These are phyloP conservation scores for Arachnomyces sp. DNA, from an alignment of 2,329 filamentous ascomycete species.

Conservation along the genomic window DNA sequence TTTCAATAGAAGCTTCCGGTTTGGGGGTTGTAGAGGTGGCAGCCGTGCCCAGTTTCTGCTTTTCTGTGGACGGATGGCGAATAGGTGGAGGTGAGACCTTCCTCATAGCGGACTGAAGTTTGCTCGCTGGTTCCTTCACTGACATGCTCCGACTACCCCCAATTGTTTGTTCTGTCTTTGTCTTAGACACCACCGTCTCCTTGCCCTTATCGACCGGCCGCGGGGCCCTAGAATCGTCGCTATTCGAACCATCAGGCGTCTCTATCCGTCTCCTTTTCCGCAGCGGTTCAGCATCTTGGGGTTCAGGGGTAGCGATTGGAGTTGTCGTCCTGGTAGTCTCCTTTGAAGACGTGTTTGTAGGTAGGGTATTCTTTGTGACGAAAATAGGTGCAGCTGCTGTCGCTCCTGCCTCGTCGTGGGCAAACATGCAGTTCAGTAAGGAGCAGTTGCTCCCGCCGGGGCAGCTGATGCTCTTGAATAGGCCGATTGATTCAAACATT, in stretches of 20 bases:
- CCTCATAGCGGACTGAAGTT: conserved; percentile 1
- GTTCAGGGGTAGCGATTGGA: background rate
- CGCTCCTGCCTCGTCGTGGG: conserved; percentile 32
- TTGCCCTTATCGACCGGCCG: background rate
- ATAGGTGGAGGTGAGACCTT: conserved; percentile 6
- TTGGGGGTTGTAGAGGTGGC: background rate
- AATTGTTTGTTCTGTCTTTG: too few relatives aligned
- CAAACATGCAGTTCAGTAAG: conserved; percentile 52
- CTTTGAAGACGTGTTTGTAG: background rate
- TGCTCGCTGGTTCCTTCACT: background rate
- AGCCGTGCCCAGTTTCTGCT: background rate
- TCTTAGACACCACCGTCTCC: background rate
- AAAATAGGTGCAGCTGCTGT: conserved; percentile 2
- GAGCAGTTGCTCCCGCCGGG: conserved; percentile 43
- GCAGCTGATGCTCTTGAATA: conserved; percentile 47
- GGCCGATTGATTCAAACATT: conserved; percentile 50
- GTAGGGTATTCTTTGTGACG: conserved; percentile 14
- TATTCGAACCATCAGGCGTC: too few relatives aligned
- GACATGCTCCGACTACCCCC: too few relatives aligned
- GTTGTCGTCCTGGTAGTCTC: background rate
- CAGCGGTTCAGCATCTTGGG: conserved; percentile 14
- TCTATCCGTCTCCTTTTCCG: conserved; percentile 23
- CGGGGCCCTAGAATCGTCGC: too few relatives aligned
- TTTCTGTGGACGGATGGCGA: background rate
- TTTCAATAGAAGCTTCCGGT: background rate